Base-by-base conservation (phyloP, 495 filamentous ascomycete genomes). In the Penicillium pulvis region DNA sequence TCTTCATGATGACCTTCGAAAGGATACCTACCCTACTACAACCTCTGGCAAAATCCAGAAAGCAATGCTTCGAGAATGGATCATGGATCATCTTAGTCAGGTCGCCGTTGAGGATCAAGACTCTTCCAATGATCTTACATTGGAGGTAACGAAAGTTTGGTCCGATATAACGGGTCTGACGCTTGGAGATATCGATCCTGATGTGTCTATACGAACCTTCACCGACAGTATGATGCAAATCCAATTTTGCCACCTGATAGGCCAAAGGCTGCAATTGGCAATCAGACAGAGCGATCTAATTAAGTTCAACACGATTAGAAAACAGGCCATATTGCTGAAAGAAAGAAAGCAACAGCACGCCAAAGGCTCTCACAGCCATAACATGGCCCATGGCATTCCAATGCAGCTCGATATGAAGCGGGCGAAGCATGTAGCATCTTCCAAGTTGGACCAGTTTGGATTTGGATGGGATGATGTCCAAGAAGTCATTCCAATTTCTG, bases 21-120 rank as follows among this genome's bases (percentile, higher is more conserved):
- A 74, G 9, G 62, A 70, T 0, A 56, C 56, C 10, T 75, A 70
- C 44, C 76, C 76, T 4, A 56, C 56, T 19, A 79, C 75, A 5
- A 59, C 66, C 9, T 62, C 71, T 7, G 76, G 76, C 24, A 79
- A 79, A 54, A 57, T 75, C 26, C 59, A 67, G 43, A 77, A 76
- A 59, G 46, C 58, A 16, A 52, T 53, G 19, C 59, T 75, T 19
- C 64, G 58, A 44, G 50, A 58, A 44, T 52, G 49, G 42, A n/a
- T 61, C 56, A 28, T 53, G 43, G 31, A 62, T 35, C 50, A 67
- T 55, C 46, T 73, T 14, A 20, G 52, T 26, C 42, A 45, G 6
- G 20, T 45, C 11, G 20, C 20, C n/a, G 6, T 11, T n/a, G 12
- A 20, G 17, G 20, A 20, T 20, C 42, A 5, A 23, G 8, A 8